Percentiles rank a stretch among this genome's conserved stretches.
Conservation (phyloP, 208 protist genomes). For the Trypanosoma platydactyli region DNA sequence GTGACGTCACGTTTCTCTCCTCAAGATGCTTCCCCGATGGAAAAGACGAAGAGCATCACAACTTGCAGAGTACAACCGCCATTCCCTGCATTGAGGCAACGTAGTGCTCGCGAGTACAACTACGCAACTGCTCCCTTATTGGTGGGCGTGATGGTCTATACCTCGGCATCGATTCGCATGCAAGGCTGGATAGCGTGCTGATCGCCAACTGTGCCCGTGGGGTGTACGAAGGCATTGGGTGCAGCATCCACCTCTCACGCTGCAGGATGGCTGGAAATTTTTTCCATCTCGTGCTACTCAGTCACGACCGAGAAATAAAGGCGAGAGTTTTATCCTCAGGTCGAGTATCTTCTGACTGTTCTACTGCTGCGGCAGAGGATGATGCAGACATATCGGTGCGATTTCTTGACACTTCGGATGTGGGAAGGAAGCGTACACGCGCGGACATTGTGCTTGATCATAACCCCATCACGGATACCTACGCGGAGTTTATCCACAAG, state of each 20-base stretch:
- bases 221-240: conserved; percentile 67
- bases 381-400: neutral
- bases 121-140: conserved; percentile 42
- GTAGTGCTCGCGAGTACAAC: conserved; percentile 31
- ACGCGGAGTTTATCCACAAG: conserved; percentile 43
- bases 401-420: conserved; percentile 9
- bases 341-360: neutral
- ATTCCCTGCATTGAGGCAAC: conserved; percentile 48
- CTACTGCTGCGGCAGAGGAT: neutral
- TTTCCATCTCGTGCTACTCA: conserved; percentile 60
- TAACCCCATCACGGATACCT: conserved; percentile 60
- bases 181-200: conserved; percentile 28
- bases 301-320: conserved; percentile 22
- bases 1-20: conserved; percentile 45
- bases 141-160: conserved; percentile 71
- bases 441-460: conserved; percentile 60
- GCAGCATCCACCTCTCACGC: conserved; percentile 17
- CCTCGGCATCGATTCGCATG: conserved; percentile 45
- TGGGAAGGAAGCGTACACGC: conserved; percentile 24
- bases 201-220: conserved; percentile 62
- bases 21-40: conserved; percentile 15
- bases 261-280: conserved; percentile 54
- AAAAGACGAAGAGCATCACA: neutral
- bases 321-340: neutral
- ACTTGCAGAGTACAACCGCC: neutral